Evolutionary conservation across 139 green algal genomes (phyloP).

Genomic region (Gonium pectorale): DNA sequence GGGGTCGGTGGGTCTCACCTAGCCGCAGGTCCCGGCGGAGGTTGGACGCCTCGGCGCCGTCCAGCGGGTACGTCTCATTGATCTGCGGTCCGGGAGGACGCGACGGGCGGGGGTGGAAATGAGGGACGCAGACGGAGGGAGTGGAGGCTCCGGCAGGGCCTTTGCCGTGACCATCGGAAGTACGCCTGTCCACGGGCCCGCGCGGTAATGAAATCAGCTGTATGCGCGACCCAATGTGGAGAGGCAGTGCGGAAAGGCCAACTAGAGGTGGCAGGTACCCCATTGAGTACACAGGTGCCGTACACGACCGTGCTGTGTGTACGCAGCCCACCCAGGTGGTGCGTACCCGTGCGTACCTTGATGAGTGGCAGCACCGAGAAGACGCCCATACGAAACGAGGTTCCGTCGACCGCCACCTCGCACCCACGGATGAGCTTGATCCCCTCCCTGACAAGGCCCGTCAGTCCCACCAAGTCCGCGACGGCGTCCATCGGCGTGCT

Average conservation of each 20-base stretch:
- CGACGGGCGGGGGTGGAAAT: not conserved
- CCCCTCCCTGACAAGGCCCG: not conserved
- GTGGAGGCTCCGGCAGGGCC: no score
- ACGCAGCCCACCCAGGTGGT: not conserved
- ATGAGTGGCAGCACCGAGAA: constrained; percentile 8
- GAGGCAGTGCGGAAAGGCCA: no score
- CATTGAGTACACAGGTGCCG: no score
- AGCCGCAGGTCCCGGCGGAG: constrained; percentile 16
- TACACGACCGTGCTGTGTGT: no score
- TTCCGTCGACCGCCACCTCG: not conserved
- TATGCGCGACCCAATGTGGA: no score
- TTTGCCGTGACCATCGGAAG: not conserved
- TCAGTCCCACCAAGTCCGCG: not conserved
- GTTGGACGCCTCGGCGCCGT: not conserved
- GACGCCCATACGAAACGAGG: constrained; percentile 5
- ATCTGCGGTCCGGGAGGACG: not conserved
- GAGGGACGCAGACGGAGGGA: no score
- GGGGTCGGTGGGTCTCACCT: no score
- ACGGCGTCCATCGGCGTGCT: constrained; percentile 10
- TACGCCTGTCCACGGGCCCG: no score
- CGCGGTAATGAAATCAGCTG: no score
- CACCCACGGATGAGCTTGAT: constrained; percentile 24
- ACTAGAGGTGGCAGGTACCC: no score
- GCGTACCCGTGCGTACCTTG: not conserved
- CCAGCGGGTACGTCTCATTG: constrained; percentile 15